These are phyloP conservation scores for Nectriaceae sp. DNA, from an alignment of 2,329 filamentous ascomycete genomes.

Conservation along the genomic window DNA sequence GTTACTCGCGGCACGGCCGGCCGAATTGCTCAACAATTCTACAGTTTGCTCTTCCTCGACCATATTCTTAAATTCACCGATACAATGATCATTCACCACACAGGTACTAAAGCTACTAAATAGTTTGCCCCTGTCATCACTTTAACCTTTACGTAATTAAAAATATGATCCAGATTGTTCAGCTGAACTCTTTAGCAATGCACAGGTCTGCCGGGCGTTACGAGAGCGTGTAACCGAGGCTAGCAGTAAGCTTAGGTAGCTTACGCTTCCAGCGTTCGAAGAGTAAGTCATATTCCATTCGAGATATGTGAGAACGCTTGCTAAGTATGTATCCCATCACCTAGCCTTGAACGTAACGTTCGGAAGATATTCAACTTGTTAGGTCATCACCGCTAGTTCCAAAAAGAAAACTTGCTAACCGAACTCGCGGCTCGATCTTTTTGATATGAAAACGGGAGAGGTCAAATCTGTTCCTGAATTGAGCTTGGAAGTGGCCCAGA, in stretches of 20 bases:
- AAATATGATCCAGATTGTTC: background rate
- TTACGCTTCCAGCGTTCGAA: background rate
- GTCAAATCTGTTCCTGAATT: background rate
- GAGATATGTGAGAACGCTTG: too few species aligned
- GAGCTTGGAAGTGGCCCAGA: too few species aligned
- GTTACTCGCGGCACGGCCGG: background rate
- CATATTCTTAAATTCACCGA: background rate
- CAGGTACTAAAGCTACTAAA: too few species aligned
- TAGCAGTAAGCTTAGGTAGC: background rate
- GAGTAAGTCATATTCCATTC: background rate
- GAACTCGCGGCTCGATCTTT: background rate
- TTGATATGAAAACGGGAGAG: background rate
- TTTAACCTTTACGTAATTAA: background rate
- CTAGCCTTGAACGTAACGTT: background rate
- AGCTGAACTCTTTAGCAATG: background rate
- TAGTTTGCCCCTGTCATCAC: background rate
- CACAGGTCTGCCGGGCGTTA: background rate
- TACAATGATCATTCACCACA: slow-evolving; percentile 1
- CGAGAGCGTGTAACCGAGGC: background rate
- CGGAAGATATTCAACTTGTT: background rate
- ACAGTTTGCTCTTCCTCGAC: background rate
- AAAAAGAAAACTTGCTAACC: background rate
- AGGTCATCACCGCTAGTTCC: background rate
- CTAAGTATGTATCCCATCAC: background rate
- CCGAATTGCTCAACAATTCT: background rate